Conservation (phyloP, 495 filamentous ascomycete genomes). For the Saxophila tyrrhenica region DNA sequence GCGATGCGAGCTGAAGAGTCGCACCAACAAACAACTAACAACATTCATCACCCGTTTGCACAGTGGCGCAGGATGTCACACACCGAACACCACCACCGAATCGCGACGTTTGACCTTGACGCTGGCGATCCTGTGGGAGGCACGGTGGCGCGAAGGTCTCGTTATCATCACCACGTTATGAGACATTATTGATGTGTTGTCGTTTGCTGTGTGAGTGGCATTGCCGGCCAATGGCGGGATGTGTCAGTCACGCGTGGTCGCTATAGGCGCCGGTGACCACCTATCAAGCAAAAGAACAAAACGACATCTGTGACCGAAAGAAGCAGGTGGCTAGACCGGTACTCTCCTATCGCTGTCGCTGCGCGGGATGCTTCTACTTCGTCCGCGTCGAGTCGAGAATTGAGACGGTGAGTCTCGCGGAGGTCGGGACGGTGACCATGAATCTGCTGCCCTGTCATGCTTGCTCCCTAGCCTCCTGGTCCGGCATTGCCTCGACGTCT, state of each 20-base stretch:
- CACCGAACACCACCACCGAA: too few relatives aligned
- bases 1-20: background rate
- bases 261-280: background rate
- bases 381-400: background rate
- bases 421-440: too few relatives aligned
- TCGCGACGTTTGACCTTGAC: background rate
- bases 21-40: background rate
- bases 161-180: background rate
- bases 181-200: background rate
- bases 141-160: background rate
- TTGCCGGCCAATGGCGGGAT: background rate
- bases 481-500: background rate
- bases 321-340: background rate
- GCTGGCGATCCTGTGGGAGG: background rate
- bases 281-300: slow-evolving; percentile 1
- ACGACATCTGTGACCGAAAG: background rate
- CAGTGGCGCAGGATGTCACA: too few relatives aligned
- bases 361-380: background rate
- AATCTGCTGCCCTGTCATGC: too few relatives aligned
- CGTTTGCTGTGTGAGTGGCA: background rate
- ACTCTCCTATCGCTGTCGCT: background rate
- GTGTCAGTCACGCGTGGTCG: background rate
- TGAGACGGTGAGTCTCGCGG: background rate
- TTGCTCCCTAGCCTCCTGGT: background rate
- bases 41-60: background rate